phyloP scores from a whole-genome alignment of 1,139 yeast species.

The Pneumocystis carinii region DNA sequence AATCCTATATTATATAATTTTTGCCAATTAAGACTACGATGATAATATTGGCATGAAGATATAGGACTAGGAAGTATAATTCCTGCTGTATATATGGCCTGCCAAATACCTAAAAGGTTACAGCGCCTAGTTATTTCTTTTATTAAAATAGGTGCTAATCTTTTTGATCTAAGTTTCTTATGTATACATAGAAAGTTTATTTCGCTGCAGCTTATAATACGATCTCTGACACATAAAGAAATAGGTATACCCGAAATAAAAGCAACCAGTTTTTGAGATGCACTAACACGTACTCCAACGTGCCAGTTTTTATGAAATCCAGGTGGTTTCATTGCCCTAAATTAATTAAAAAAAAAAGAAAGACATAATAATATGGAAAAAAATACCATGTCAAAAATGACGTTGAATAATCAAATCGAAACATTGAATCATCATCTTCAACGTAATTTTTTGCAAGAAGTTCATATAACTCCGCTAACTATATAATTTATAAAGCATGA shows the following conservation, averaged over 20 bases:
- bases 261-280: slow-evolving; percentile 65
- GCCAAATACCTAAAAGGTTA: slow-evolving; percentile 76
- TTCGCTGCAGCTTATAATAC: slow-evolving; percentile 55
- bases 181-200: slow-evolving; percentile 90
- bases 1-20: slow-evolving; percentile 84
- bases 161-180: slow-evolving; percentile 80
- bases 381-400: slow-evolving; percentile 70
- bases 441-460: slow-evolving; percentile 80
- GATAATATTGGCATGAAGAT: slow-evolving; percentile 80
- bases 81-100: slow-evolving; percentile 91
- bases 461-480: slow-evolving; percentile 55
- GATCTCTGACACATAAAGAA: slow-evolving; percentile 45
- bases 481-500: background rate
- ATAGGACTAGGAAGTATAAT: slow-evolving; percentile 82
- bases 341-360: background rate
- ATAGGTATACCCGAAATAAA: slow-evolving; percentile 87
- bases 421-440: slow-evolving; percentile 83
- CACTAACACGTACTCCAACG: slow-evolving; percentile 78
- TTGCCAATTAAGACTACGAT: slow-evolving; percentile 86
- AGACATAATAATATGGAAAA: background rate
- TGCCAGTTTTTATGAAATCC: slow-evolving; percentile 87
- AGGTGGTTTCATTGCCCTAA: slow-evolving; percentile 65
- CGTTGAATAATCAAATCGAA: slow-evolving; percentile 76
- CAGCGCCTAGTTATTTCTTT: slow-evolving; percentile 90
- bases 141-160: slow-evolving; percentile 86